Base-by-base conservation (phyloP, 2,329 filamentous ascomycete species). In the Fusarium protoensiforme region DNA sequence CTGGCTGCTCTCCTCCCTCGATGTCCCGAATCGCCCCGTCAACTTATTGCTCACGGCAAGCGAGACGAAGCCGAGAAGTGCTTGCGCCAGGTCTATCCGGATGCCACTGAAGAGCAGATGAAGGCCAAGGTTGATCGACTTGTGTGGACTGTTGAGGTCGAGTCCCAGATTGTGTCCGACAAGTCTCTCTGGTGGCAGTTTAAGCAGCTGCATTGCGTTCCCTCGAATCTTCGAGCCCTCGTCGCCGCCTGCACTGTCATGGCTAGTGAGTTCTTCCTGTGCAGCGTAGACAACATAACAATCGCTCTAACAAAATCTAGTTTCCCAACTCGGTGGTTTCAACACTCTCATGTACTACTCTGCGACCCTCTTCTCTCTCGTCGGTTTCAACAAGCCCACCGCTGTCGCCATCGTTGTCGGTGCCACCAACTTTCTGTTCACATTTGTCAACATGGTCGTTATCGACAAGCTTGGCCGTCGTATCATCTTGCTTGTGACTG, bases 301-400 rank as follows among this genome's bases (percentile, higher is more conserved):
- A 18, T 57, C 2, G 10, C 36, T 58, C 36, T 58, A 18, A 58
- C 56, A 29, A 20, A 31, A 2, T 20, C 20, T 3, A 58, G 56
- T 87, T 41, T 83, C 81, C 7, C 86, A 88, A 78, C 85, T 88
- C 29, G 81, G 84, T 3, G 86, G 86, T 0, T 87, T 89, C 75
- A 89, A 88, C 68, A 85, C 86, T 1, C 79, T 88, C 39, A 80
- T 83, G 65, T 87, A 87, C 77, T 88, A 87, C 76, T 85, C 83
- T 0, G 85, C 85, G 0, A 84, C 83, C 0, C 78, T 88, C 0
- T 88, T 89, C 69, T 75, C 80, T 1, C 82, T 87, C 5, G 85
- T 87, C 14, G 85, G 86, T 1, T 87, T 88, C 74, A 75, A 80
- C 29, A 85, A 87, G 56, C 84, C 86, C 1, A 82, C 83, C 0